These are phyloP conservation scores for Epichloe sylvatica DNA, from an alignment of 2,329 filamentous ascomycete genomes.

Conservation along the genomic window DNA sequence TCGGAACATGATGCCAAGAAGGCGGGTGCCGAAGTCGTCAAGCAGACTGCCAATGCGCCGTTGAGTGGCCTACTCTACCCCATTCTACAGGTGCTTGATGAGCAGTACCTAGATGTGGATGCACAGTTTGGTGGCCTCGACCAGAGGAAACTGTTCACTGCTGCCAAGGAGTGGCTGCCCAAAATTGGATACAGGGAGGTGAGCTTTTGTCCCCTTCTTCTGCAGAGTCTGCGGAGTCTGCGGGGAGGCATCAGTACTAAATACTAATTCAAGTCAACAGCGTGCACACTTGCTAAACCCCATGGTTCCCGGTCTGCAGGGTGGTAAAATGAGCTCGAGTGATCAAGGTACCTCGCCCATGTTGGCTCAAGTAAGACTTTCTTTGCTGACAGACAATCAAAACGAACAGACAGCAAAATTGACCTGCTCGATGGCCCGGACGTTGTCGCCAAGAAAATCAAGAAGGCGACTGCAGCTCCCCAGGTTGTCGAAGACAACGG, in stretches of 20 bases:
- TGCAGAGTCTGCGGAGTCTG: too few relatives aligned
- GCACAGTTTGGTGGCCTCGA: constrained; percentile 76
- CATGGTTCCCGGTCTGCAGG: constrained; percentile 77
- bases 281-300: constrained; percentile 38
- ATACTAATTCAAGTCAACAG: constrained; percentile 6
- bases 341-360: constrained; percentile 37
- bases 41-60: constrained; percentile 68
- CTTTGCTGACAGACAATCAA: background rate
- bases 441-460: constrained; percentile 64
- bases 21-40: constrained; percentile 86
- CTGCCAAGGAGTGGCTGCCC: constrained; percentile 73
- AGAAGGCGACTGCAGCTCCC: constrained; percentile 69
- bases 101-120: constrained; percentile 78
- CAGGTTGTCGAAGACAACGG: constrained; percentile 73
- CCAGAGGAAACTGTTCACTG: constrained; percentile 78
- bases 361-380: background rate
- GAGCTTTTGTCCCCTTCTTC: background rate
- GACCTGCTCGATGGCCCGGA: constrained; percentile 77
- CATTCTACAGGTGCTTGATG: constrained; percentile 70
- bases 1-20: constrained; percentile 75
- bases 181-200: constrained; percentile 69
- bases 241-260: background rate
- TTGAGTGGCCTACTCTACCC: constrained; percentile 36
- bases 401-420: constrained; percentile 61
- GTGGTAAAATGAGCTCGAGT: constrained; percentile 77